phyloP scores from a whole-genome alignment of 1,139 yeast genomes.

The Suhomyces maxii region DNA sequence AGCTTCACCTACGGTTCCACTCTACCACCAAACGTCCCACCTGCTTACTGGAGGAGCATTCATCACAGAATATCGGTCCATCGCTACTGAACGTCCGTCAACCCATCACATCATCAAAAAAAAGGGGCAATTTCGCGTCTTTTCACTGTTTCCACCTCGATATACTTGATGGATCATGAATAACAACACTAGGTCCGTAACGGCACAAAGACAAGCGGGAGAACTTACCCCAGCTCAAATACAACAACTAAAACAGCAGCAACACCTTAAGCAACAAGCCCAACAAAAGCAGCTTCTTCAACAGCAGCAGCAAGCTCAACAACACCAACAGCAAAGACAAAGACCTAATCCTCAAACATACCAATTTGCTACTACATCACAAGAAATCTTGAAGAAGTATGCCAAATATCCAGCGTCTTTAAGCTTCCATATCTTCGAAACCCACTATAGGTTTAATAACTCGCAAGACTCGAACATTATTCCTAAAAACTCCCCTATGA shows the following conservation, averaged over 20 bases:
- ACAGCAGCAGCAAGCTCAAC: constrained; percentile 37
- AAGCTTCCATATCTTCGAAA: constrained; percentile 86
- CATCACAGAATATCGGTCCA: constrained; percentile 3
- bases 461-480: constrained; percentile 70
- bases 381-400: constrained; percentile 74
- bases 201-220: constrained; percentile 8
- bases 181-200: constrained; percentile 5
- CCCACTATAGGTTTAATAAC: constrained; percentile 80
- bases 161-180: constrained; percentile 7
- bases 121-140: not conserved
- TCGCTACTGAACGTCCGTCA: not conserved
- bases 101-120: not conserved
- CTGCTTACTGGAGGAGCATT: constrained; percentile 1
- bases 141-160: not conserved
- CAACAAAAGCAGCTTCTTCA: constrained; percentile 33
- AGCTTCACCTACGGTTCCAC: not conserved
- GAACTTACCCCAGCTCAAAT: constrained; percentile 18
- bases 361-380: constrained; percentile 69
- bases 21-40: not conserved
- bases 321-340: constrained; percentile 36
- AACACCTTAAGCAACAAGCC: constrained; percentile 17
- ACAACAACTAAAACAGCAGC: constrained; percentile 34
- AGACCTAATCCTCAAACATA: constrained; percentile 36
- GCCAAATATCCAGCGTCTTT: constrained; percentile 78
- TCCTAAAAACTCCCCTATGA: constrained; percentile 78